phyloP scores from a whole-genome alignment of 176 grass and related monocot species.

The Saccharum officinarum region DNA sequence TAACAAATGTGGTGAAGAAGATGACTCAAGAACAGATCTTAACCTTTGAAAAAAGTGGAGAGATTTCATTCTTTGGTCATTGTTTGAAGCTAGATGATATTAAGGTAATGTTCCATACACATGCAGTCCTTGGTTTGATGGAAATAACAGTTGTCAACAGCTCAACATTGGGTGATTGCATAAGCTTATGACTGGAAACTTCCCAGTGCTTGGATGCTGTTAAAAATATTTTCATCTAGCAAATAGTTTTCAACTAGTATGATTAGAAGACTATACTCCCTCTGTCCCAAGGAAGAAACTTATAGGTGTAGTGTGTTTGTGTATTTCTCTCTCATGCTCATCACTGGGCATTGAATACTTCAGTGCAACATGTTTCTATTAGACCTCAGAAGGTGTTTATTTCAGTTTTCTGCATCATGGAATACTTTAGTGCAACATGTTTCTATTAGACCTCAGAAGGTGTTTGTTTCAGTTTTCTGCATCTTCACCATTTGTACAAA shows the following conservation, averaged over 20 bases:
- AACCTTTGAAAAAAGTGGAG: conserved; percentile 78
- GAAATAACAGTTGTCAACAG: neutral
- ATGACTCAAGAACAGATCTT: conserved; percentile 89
- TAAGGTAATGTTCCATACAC: conserved; percentile 60
- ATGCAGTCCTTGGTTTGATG: conserved; percentile 2
- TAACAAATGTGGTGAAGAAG: conserved; percentile 84
- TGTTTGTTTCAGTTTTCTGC: conserved; percentile 20
- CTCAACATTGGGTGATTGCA: neutral
- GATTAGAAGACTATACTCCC: neutral
- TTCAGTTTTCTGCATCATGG: conserved; percentile 15
- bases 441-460: neutral
- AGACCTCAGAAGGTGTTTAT: conserved; percentile 2
- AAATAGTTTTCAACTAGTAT: conserved; percentile 15
- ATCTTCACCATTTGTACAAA: conserved; percentile 23
- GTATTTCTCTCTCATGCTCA: no score
- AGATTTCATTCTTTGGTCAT: conserved; percentile 69
- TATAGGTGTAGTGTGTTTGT: no score
- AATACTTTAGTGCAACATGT: no score
- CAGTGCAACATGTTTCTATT: no score
- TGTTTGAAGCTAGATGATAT: conserved; percentile 81
- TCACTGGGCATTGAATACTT: neutral
- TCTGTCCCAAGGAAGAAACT: no score
- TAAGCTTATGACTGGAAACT: neutral
- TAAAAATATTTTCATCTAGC: neutral
- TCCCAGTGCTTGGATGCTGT: neutral